Conservation (phyloP, 1,139 yeast genomes). For the Blastobotrys proliferans region DNA sequence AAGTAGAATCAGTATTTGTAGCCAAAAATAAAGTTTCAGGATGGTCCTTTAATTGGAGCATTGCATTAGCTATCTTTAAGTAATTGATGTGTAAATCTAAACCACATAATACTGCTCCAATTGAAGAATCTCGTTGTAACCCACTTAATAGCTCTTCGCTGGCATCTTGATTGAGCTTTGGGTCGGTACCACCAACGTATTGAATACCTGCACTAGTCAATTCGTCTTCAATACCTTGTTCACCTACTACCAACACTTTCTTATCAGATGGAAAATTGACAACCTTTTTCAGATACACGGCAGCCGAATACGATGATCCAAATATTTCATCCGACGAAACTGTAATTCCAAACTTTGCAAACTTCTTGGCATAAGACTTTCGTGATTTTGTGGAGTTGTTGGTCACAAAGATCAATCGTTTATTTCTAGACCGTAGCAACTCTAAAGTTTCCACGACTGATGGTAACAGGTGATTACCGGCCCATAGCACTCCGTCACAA, state of each 20-base stretch:
- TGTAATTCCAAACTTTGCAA: slow-evolving; percentile 65
- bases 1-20: slow-evolving; percentile 93
- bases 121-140: slow-evolving; percentile 56
- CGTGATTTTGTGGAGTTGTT: slow-evolving; percentile 93
- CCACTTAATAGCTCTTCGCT: slow-evolving; percentile 34
- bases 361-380: slow-evolving; percentile 68
- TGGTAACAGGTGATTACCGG: slow-evolving; percentile 71
- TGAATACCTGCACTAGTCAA: slow-evolving; percentile 61
- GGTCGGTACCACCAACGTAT: slow-evolving; percentile 70
- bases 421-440: slow-evolving; percentile 48
- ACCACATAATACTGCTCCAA: slow-evolving; percentile 90
- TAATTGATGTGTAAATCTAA: slow-evolving; percentile 73
- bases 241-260: slow-evolving; percentile 86
- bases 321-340: slow-evolving; percentile 73
- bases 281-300: slow-evolving; percentile 77
- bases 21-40: slow-evolving; percentile 76
- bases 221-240: slow-evolving; percentile 74
- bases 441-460: slow-evolving; percentile 64
- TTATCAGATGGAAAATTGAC: slow-evolving; percentile 64
- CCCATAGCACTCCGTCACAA: slow-evolving; percentile 92
- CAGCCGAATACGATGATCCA: slow-evolving; percentile 89
- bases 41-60: slow-evolving; percentile 65
- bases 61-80: slow-evolving; percentile 72
- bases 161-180: slow-evolving; percentile 21
- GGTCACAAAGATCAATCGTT: slow-evolving; percentile 82